phyloP scores from a whole-genome alignment of 2,329 filamentous ascomycete species.

The Podosphaera aphanis region DNA sequence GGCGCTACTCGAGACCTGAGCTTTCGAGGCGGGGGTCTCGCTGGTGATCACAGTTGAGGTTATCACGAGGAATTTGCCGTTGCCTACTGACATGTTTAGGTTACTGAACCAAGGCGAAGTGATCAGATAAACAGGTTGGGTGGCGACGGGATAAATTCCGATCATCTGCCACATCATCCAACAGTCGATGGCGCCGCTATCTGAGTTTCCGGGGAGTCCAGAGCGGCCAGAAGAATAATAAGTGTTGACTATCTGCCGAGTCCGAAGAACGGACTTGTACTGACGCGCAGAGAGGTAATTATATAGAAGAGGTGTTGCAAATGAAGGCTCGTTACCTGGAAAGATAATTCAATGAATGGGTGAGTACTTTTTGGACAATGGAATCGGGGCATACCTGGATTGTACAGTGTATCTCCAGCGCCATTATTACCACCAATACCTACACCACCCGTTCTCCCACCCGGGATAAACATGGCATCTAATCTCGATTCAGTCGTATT shows the following conservation, averaged over 20 bases:
- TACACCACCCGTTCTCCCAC: slow-evolving; percentile 1
- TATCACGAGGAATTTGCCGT: slow-evolving; percentile 27
- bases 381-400: neutral
- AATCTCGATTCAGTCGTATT: slow-evolving; percentile 24
- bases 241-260: slow-evolving; percentile 30
- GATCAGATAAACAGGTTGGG: slow-evolving; percentile 42
- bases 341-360: slow-evolving; percentile 24
- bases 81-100: slow-evolving; percentile 23
- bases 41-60: slow-evolving; percentile 18
- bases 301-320: slow-evolving; percentile 44
- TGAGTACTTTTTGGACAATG: slow-evolving; percentile 20
- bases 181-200: slow-evolving; percentile 49
- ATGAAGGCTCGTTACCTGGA: slow-evolving; percentile 17
- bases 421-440: slow-evolving; percentile 1
- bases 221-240: slow-evolving; percentile 29
- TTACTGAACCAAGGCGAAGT: slow-evolving; percentile 38
- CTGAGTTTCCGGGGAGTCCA: slow-evolving; percentile 41
- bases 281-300: slow-evolving; percentile 36
- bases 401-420: slow-evolving; percentile 1
- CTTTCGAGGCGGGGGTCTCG: neutral
- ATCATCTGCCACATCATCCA: slow-evolving; percentile 47
- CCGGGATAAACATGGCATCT: slow-evolving; percentile 23
- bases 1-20: neutral
- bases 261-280: slow-evolving; percentile 32
- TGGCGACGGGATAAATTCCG: slow-evolving; percentile 42